A percentile compares a stretch with the other conserved stretches of the same genome.
Evolutionary conservation across 345 rosid genomes (phyloP).

Genomic region (Theobroma cacao): DNA sequence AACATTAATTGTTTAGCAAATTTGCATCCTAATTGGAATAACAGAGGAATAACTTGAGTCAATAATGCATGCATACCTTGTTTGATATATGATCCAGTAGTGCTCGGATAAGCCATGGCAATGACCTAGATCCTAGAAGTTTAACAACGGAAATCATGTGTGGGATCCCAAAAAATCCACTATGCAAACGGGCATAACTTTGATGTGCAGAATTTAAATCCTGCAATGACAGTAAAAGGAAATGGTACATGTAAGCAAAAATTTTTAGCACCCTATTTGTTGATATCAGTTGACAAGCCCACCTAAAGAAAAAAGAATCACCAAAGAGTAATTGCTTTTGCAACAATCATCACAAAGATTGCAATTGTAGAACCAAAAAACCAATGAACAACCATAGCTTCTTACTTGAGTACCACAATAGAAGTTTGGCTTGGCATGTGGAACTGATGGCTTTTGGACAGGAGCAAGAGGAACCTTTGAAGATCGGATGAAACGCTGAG

Average conservation of each 20-base stretch:
- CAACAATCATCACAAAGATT: not conserved
- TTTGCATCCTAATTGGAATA: slow-evolving; percentile 2
- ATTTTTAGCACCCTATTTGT: not conserved
- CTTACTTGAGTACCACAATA: slow-evolving; percentile 93
- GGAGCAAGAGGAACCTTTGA: slow-evolving; percentile 66
- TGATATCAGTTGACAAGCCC: not conserved
- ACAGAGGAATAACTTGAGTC: not conserved
- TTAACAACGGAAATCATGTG: slow-evolving; percentile 83
- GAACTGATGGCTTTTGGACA: slow-evolving; percentile 91
- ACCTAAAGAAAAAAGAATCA: not conserved
- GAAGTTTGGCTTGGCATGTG: slow-evolving; percentile 87
- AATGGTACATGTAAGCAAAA: not conserved
- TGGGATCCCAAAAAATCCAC: slow-evolving; percentile 88
- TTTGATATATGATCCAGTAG: slow-evolving; percentile 94
- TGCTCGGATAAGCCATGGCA: slow-evolving; percentile 98
- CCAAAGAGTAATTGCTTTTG: not conserved
- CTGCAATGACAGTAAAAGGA: slow-evolving; percentile 39
- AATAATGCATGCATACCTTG: slow-evolving; percentile 49
- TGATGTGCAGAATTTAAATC: slow-evolving; percentile 97
- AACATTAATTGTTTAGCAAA: not conserved
- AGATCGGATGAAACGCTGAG: slow-evolving; percentile 91
- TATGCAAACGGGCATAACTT: slow-evolving; percentile 87
- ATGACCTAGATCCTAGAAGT: slow-evolving; percentile 91
- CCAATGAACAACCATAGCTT: slow-evolving; percentile 10
- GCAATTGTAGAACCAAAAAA: slow-evolving; percentile 4